A percentile compares a stretch with the other conserved stretches of the same genome.
Evolutionary conservation across 2,329 filamentous ascomycete species (phyloP).

Genomic region (Hypoxylon sp.): DNA sequence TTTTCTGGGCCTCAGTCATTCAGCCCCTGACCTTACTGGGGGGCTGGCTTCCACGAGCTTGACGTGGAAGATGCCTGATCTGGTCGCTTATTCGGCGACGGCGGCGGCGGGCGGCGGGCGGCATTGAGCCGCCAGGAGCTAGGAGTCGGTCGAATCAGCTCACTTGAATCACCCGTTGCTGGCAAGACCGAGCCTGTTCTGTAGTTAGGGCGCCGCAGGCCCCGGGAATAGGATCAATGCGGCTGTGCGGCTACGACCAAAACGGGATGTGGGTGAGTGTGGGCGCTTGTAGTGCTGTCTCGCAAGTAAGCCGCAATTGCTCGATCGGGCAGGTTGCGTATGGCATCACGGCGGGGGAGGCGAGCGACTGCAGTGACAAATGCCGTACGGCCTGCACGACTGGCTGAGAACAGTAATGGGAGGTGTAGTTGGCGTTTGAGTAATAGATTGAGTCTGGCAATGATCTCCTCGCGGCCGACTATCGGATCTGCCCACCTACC

Average conservation of each 20-base stretch:
- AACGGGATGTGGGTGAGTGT: no score
- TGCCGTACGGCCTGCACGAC: no score
- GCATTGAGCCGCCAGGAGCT: no score
- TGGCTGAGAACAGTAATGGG: conserved; percentile 12
- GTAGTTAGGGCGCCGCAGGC: background rate
- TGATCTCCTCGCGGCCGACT: background rate
- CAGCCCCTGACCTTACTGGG: no score
- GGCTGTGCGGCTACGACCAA: background rate
- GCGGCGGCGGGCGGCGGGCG: background rate
- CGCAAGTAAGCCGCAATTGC: background rate
- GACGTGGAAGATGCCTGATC: background rate
- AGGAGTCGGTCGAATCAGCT: background rate
- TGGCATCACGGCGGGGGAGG: conserved; percentile 8
- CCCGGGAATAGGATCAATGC: background rate
- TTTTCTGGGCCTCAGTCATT: no score
- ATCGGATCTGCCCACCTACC: no score
- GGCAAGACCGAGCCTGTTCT: background rate
- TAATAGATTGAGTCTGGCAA: conserved; percentile 2
- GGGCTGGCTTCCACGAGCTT: no score
- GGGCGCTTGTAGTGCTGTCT: background rate
- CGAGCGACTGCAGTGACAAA: conserved; percentile 2
- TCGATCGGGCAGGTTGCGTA: conserved; percentile 22
- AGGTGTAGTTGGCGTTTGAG: conserved; percentile 2
- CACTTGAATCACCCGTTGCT: background rate
- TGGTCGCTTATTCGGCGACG: background rate